Evolutionary conservation across 2,329 filamentous ascomycete genomes (phyloP).

Genomic region (Verruconis gallopava): DNA sequence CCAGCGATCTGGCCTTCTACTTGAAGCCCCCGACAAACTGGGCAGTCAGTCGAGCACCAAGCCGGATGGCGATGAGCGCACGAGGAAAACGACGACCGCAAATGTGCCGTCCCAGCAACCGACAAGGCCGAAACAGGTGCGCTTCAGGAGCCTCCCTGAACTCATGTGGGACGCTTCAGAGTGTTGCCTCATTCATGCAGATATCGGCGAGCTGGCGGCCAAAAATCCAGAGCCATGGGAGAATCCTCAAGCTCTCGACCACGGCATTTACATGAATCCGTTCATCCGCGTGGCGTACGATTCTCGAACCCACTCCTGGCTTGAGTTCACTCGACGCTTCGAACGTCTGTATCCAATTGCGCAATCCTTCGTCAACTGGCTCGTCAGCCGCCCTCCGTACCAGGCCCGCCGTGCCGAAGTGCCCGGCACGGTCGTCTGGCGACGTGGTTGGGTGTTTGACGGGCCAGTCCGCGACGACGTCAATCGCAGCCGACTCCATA

Average conservation of each 20-base stretch:
- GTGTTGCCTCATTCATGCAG: conserved; percentile 36
- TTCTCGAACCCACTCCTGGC: conserved; percentile 41
- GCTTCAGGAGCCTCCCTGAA: conserved; percentile 30
- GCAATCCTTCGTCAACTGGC: conserved; percentile 44
- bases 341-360: conserved; percentile 50
- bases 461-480: conserved; percentile 19
- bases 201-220: conserved; percentile 18
- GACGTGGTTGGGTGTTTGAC: conserved; percentile 38
- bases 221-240: background rate
- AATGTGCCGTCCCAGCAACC: no score
- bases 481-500: conserved; percentile 18
- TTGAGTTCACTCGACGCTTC: conserved; percentile 48
- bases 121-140: no score
- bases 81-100: conserved; percentile 1
- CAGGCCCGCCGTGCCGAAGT: conserved; percentile 49
- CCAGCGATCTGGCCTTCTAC: conserved; percentile 12
- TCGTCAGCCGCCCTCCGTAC: conserved; percentile 43
- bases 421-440: conserved; percentile 41
- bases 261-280: conserved; percentile 61
- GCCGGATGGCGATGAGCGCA: conserved; percentile 10
- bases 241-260: conserved; percentile 5
- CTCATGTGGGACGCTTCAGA: conserved; percentile 35
- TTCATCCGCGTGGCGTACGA: conserved; percentile 61
- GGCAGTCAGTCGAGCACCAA: no score
- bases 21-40: conserved; percentile 1